Evolutionary conservation across 2,329 filamentous ascomycete genomes (phyloP), one percentile per base, ranked within the genome.

Genomic region (Aspergillus novofumigatus): DNA sequence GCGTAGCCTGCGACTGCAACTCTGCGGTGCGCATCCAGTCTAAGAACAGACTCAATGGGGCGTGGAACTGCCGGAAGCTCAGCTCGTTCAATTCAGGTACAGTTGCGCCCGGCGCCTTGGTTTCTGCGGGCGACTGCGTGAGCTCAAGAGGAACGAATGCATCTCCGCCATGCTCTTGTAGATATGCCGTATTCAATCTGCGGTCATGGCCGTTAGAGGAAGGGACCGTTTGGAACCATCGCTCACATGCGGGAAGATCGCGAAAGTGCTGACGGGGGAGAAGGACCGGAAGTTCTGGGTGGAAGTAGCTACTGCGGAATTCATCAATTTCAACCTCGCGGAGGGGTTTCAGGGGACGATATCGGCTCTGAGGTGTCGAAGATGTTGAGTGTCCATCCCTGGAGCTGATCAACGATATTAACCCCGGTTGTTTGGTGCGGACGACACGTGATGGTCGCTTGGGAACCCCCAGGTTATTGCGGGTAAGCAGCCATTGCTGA

Each of bases 1-100:
- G 72, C 4, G 62, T 65, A 7, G 65, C 53, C 51, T 67, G 62
- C 23, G 62, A 58, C 51, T 65, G 63, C 35, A 60, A 62, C 54
- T 66, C 65, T 21, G 63, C 63, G 54, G 57, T 57, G 47, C 63
- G 65, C 29, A 76, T 72, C 80, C 81, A 80, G 55, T 84, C 80
- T 17, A 88, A 73, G 49, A 95, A 84, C 35, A 93, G 79, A 41
- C 77, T 77, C 0, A 96, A 74, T 0, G 77, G 79, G 1, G 77
- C 77, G 52, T 79, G 68, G 61, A 80, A 75, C 38, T 77, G 76
- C 56, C 78, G 69, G 60, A 83, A 83, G 25, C 57, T 65, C 49
- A 59, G 59, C 20, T 65, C 57, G 29, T 17, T 38, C 32, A 4
- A 17, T 38, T 38, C 32, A 38, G 32, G 32, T 38, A 38, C 14